Conservation (phyloP, 2,329 filamentous ascomycete species). For the Aureobasidium melanogenum region DNA sequence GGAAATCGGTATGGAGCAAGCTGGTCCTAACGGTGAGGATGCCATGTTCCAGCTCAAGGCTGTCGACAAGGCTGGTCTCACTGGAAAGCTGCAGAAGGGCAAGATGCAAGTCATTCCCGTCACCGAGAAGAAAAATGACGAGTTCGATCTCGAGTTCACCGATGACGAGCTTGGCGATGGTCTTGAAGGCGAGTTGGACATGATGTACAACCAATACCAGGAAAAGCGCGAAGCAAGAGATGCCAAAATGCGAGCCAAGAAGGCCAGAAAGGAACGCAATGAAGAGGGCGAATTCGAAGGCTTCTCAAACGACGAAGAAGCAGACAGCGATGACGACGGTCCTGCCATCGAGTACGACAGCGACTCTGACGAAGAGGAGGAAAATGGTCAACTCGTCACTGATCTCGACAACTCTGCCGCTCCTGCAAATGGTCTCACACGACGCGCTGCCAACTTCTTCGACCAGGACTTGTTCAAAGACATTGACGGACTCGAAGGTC, state of each 20-base stretch:
- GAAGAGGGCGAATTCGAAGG: constrained; percentile 90
- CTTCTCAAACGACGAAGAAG: constrained; percentile 59
- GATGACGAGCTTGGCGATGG: constrained; percentile 67
- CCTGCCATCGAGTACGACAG: constrained; percentile 52
- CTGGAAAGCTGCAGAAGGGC: constrained; percentile 57
- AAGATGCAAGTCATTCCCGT: constrained; percentile 65
- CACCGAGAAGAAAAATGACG: constrained; percentile 32
- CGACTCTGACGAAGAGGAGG: constrained; percentile 47
- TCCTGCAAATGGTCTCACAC: constrained; percentile 59
- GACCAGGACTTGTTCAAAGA: constrained; percentile 90
- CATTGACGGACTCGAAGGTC: constrained; percentile 57
- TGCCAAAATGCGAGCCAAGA: constrained; percentile 85
- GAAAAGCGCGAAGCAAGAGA: constrained; percentile 71
- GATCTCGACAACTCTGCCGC: constrained; percentile 49
- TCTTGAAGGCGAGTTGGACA: constrained; percentile 77
- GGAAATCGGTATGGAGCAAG: constrained; percentile 89
- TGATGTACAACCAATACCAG: constrained; percentile 78
- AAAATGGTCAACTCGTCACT: constrained; percentile 45
- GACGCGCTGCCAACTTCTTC: constrained; percentile 80
- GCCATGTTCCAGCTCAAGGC: constrained; percentile 80
- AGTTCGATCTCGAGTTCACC: constrained; percentile 46
- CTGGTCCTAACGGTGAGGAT: constrained; percentile 67
- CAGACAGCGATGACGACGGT: constrained; percentile 48
- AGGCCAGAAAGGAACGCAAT: constrained; percentile 63
- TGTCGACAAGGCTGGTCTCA: constrained; percentile 65